These are phyloP conservation scores for Bipolaris cookei DNA, from an alignment of 2,329 filamentous ascomycete species.

Conservation along the genomic window DNA sequence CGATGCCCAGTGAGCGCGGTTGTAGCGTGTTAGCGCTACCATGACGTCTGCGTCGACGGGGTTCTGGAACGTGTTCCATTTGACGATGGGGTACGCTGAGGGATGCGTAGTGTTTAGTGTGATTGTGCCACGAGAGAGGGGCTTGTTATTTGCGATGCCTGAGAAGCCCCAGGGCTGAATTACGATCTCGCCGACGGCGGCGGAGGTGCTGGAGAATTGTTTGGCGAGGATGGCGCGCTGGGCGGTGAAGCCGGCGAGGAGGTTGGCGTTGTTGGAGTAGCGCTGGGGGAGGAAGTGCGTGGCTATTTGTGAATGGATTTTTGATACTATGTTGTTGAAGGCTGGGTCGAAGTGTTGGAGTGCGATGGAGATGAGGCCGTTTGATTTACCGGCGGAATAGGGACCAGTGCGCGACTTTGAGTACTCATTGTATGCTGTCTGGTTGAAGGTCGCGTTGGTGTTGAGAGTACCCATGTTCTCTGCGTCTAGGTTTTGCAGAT, in stretches of 20 bases:
- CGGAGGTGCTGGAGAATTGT: conserved; percentile 10
- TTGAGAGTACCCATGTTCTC: conserved; percentile 10
- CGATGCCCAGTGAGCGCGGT: conserved; percentile 39
- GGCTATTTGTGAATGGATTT: conserved; percentile 17
- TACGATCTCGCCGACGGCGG: conserved; percentile 33
- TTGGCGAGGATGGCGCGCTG: conserved; percentile 16
- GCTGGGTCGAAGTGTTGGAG: conserved; percentile 4
- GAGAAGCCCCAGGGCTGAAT: conserved; percentile 19
- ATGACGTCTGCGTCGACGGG: conserved; percentile 45
- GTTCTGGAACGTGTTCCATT: conserved; percentile 43
- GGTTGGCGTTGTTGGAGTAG: conserved; percentile 13
- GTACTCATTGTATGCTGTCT: conserved; percentile 27
- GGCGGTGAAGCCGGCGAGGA: neutral
- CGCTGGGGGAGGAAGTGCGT: conserved; percentile 14
- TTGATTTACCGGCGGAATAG: conserved; percentile 19
- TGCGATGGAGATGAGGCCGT: conserved; percentile 17
- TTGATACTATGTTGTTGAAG: conserved; percentile 7
- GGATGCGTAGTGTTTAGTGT: conserved; percentile 42
- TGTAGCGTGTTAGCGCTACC: conserved; percentile 38
- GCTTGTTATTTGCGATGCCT: conserved; percentile 15
- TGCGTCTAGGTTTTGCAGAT: conserved; percentile 12
- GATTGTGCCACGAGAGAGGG: conserved; percentile 39
- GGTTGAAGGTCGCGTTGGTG: conserved; percentile 30
- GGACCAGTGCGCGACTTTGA: conserved; percentile 32
- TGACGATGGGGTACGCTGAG: conserved; percentile 29